phyloP scores from a whole-genome alignment of 1,284 basidiomycete species.

The Tilletiaria anomala region DNA sequence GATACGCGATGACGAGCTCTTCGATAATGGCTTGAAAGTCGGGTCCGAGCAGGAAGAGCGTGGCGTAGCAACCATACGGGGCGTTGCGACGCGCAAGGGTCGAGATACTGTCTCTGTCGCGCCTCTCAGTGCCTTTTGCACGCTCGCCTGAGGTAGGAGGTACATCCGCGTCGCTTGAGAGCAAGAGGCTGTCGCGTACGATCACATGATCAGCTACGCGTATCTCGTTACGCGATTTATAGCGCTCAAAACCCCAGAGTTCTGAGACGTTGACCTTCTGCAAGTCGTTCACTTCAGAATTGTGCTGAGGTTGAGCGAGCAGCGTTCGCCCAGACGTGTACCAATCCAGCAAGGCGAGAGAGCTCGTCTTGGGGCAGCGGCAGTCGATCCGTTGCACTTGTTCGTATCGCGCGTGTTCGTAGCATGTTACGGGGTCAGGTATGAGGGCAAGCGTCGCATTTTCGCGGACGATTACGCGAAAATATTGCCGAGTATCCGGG shows the following conservation, averaged over 20 bases:
- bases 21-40: constrained; percentile 44
- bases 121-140: background rate
- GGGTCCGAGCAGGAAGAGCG: constrained; percentile 59
- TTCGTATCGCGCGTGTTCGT: constrained; percentile 18
- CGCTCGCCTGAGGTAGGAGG: constrained; percentile 5
- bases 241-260: constrained; percentile 72
- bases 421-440: constrained; percentile 35
- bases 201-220: constrained; percentile 52
- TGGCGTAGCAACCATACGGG: constrained; percentile 74
- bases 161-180: too few species aligned
- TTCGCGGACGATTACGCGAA: constrained; percentile 17
- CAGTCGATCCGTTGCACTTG: constrained; percentile 33
- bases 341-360: constrained; percentile 33
- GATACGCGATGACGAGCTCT: constrained; percentile 47
- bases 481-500: constrained; percentile 10
- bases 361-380: constrained; percentile 10
- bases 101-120: constrained; percentile 3
- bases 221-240: constrained; percentile 73
- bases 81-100: constrained; percentile 51
- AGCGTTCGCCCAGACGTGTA: constrained; percentile 26
- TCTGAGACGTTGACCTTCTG: constrained; percentile 43
- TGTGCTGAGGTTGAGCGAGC: too few species aligned
- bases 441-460: constrained; percentile 23
- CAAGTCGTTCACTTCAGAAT: too few species aligned
- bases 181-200: constrained; percentile 59